phyloP scores from a whole-genome alignment of 495 filamentous ascomycete genomes.

The Talaromyces wortmannii region DNA sequence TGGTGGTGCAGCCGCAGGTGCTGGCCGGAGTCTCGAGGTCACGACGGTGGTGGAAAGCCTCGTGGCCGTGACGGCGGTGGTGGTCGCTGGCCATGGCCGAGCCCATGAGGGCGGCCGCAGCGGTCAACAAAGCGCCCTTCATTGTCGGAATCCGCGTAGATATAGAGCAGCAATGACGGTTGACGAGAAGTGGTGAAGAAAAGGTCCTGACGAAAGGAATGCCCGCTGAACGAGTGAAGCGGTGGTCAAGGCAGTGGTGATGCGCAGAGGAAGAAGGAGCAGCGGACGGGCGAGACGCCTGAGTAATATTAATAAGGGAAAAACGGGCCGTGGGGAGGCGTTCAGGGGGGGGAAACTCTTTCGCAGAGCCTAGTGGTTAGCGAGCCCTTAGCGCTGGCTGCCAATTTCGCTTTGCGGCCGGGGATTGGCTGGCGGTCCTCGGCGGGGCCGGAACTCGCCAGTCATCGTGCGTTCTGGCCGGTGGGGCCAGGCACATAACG shows the following conservation, averaged over 20 bases:
- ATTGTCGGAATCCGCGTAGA: conserved; percentile 40
- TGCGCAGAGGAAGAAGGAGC: conserved; percentile 18
- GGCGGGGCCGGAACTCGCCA: background rate
- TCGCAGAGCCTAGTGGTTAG: too few relatives aligned
- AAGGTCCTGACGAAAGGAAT: conserved; percentile 51
- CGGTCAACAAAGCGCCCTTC: conserved; percentile 62
- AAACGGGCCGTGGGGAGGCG: background rate
- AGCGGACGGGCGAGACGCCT: background rate
- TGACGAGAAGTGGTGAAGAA: conserved; percentile 7
- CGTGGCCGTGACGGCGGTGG: conserved; percentile 50
- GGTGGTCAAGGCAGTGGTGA: conserved; percentile 55
- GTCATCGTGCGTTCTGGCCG: background rate
- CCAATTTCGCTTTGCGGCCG: background rate
- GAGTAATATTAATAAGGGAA: background rate
- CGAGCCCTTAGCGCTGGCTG: background rate
- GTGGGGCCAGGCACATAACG: background rate
- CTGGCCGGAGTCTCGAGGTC: conserved; percentile 34
- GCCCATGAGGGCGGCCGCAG: conserved; percentile 59
- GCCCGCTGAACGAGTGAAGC: conserved; percentile 98
- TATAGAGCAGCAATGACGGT: conserved; percentile 8
- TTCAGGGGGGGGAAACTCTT: background rate
- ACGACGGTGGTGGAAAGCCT: conserved; percentile 53
- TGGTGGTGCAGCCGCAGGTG: conserved; percentile 63
- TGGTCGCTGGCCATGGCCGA: conserved; percentile 53
- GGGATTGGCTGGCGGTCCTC: background rate